phyloP scores from a whole-genome alignment of 2,329 filamentous ascomycete species.

The Diaporthe citri region DNA sequence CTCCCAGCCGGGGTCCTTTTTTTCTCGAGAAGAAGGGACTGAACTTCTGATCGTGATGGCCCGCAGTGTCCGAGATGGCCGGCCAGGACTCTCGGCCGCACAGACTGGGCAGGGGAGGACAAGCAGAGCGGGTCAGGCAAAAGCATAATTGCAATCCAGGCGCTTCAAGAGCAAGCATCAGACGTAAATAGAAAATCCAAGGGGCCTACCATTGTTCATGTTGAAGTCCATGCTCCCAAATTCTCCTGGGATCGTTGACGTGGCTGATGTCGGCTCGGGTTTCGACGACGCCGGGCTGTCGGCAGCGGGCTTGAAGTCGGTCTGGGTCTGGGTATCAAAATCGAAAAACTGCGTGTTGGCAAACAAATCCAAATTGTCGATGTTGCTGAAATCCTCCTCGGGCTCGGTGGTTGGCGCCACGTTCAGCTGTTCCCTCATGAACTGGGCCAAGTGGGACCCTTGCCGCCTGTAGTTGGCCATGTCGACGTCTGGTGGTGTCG shows the following conservation, averaged over 20 bases:
- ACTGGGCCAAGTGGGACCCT: constrained; percentile 89
- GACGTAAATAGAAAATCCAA: constrained; percentile 12
- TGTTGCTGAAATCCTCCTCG: constrained; percentile 69
- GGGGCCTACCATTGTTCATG: constrained; percentile 36
- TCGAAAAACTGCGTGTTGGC: constrained; percentile 88
- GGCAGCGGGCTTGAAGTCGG: constrained; percentile 61
- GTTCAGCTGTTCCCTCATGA: constrained; percentile 84
- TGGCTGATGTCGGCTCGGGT: constrained; percentile 53
- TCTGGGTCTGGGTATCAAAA: constrained; percentile 75
- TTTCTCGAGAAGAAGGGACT: neutral
- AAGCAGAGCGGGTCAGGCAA: neutral
- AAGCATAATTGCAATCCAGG: neutral
- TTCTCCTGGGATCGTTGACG: constrained; percentile 57
- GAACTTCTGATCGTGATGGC: neutral
- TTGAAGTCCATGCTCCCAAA: constrained; percentile 63
- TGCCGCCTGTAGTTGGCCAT: constrained; percentile 84
- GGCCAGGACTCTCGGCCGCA: neutral
- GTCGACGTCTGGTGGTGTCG: constrained; percentile 27
- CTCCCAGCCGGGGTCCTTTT: neutral
- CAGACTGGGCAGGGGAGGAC: neutral
- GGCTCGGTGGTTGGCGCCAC: constrained; percentile 72
- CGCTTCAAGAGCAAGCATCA: neutral
- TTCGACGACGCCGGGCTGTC: constrained; percentile 53
- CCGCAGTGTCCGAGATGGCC: neutral
- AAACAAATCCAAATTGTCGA: constrained; percentile 82